Evolutionary conservation across 176 grass and related monocot genomes (phyloP).

Genomic region (Triticum aestivum): DNA sequence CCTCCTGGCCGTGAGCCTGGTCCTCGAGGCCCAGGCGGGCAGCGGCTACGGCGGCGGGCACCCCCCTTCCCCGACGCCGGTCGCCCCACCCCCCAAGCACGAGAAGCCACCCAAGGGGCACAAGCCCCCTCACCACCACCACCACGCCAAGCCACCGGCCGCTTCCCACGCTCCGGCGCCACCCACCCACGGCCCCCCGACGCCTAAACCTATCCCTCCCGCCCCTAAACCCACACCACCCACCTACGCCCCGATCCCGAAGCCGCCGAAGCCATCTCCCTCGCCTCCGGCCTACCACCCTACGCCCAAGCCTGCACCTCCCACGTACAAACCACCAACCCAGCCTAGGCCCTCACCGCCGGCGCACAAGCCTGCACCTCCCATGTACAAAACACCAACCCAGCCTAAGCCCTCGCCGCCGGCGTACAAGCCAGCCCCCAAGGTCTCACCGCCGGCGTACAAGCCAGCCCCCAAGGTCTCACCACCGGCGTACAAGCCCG

Average conservation of each 20-base stretch:
- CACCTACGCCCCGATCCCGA: neutral
- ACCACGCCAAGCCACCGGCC: constrained; percentile 16
- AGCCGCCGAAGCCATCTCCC: neutral
- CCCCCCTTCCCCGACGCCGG: constrained; percentile 13
- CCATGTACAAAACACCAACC: neutral
- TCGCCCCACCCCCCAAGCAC: constrained; percentile 11
- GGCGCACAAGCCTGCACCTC: neutral
- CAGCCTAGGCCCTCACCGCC: neutral
- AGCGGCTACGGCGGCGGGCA: constrained; percentile 41
- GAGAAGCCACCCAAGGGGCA: constrained; percentile 40
- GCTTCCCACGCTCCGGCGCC: neutral
- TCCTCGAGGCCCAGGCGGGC: constrained; percentile 42
- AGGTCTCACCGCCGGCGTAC: neutral
- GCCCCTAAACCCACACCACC: neutral
- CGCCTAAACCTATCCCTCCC: neutral
- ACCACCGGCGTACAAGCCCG: constrained; percentile 4
- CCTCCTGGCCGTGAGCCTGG: constrained; percentile 58
- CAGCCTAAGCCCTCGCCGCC: neutral
- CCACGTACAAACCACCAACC: constrained; percentile 13
- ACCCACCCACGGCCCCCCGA: neutral
- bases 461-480: neutral
- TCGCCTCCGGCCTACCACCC: constrained; percentile 9
- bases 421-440: neutral
- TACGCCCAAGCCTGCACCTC: neutral
- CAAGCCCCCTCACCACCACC: constrained; percentile 16